Percentiles rank a stretch among this genome's conserved stretches.
These are phyloP conservation scores for Henckelia pumila DNA, from an alignment of 257 asterid species.

Conservation along the genomic window DNA sequence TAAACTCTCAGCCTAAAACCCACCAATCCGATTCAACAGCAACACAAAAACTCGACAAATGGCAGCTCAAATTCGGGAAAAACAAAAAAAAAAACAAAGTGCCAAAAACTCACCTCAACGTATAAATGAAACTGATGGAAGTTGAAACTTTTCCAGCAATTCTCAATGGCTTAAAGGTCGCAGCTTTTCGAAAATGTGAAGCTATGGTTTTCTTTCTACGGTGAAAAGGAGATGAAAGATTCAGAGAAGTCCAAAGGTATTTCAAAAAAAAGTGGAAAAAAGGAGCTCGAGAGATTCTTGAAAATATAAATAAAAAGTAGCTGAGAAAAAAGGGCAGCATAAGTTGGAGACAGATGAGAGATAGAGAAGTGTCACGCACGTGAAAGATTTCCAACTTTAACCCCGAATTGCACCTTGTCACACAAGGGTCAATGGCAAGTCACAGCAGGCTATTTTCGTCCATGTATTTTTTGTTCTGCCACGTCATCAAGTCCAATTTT, in stretches of 20 bases:
- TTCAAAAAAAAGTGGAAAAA: not conserved
- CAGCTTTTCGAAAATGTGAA: not conserved
- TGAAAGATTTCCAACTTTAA: no score
- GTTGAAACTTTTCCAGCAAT: no score
- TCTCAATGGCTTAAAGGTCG: not conserved
- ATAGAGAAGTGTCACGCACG: no score
- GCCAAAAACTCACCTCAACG: not conserved
- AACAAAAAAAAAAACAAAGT: no score
- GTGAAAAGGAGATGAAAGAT: not conserved
- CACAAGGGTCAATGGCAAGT: no score
- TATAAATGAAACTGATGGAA: not conserved
- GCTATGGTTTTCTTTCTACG: not conserved
- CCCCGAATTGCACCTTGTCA: no score
- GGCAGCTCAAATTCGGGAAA: no score
- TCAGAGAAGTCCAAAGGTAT: not conserved
- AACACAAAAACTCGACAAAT: not conserved
- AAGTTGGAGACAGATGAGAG: not conserved
- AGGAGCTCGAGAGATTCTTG: not conserved
- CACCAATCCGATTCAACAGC: not conserved
- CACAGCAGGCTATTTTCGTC: no score
- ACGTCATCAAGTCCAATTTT: no score
- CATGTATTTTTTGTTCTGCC: no score
- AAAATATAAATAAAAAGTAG: not conserved
- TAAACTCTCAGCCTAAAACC: not conserved
- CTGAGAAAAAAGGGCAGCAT: not conserved